Evolutionary conservation across 179 eudicot species (phyloP).

Genomic region (Spinacia oleracea): DNA sequence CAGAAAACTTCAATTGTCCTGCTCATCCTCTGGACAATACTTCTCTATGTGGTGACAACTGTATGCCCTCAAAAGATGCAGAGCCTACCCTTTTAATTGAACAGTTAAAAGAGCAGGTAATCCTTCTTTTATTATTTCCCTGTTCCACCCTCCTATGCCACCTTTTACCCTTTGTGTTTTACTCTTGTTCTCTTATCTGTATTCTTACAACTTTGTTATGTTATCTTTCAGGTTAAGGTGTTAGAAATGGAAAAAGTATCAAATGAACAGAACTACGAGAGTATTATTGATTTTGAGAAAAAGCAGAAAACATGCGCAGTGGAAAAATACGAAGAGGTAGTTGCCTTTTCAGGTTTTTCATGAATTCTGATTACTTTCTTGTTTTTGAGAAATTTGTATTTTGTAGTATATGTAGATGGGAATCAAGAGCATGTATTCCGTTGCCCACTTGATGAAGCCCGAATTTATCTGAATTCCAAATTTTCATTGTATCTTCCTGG

Average conservation of each 20-base stretch:
- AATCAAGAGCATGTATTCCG: not conserved
- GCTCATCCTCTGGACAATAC: slow-evolving; percentile 26
- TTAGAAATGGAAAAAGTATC: slow-evolving; percentile 32
- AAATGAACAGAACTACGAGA: slow-evolving; percentile 21
- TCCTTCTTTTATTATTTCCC: slow-evolving; percentile 10
- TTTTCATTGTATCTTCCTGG: not conserved
- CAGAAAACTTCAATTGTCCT: slow-evolving; percentile 17
- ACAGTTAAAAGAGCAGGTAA: slow-evolving; percentile 76
- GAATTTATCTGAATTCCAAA: not conserved
- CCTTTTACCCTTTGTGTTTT: not conserved
- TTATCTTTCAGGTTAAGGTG: slow-evolving; percentile 24
- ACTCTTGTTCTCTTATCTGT: not conserved
- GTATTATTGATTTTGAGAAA: slow-evolving; percentile 25
- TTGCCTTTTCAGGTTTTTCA: not conserved
- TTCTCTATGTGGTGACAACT: slow-evolving; percentile 25
- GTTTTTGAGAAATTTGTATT: not conserved
- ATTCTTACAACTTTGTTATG: not conserved
- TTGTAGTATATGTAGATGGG: not conserved
- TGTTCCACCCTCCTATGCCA: not conserved
- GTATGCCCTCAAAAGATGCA: slow-evolving; percentile 39
- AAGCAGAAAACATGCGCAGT: slow-evolving; percentile 24
- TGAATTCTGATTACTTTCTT: not conserved
- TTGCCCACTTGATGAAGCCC: not conserved
- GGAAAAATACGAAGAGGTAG: slow-evolving; percentile 36
- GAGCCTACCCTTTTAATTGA: slow-evolving; percentile 61